Base-by-base conservation (phyloP, 805 yeast species). In the Yarrowia yakushimensis region DNA sequence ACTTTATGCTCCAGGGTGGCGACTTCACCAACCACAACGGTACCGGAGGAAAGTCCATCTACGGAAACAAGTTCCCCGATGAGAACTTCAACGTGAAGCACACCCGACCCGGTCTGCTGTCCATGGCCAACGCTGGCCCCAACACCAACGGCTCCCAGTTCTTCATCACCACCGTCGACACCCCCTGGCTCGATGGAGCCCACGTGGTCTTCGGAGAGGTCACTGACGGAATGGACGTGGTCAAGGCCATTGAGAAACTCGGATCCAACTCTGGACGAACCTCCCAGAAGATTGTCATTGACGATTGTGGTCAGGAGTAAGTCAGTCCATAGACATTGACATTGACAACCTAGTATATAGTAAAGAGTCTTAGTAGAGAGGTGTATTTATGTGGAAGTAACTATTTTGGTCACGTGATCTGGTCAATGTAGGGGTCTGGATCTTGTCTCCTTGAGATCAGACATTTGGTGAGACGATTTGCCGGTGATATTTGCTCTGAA, bases 91-190 rank as follows among this genome's bases (percentile, higher is more conserved):
- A 71, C 73, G 79, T 80, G 79, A 85, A 77, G 73, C 97, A 93
- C 82, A 79, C 80, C 79, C 81, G 85, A 77, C 85, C 96, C 81
- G 82, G 91, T 83, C 79, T 87, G 78, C 77, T 90, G 72, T 89
- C 97, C 66, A 93, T 93, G 97, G 97, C 97, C 76, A 93, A 93
- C 76, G 96, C 97, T 67, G 97, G 97, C 70, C 96, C 96, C 77
- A 89, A 90, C 86, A 90, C 97, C 80, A 93, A 93, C 80, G 97
- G 97, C 64, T 91, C 97, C 63, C 98, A 92, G 80, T 92, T 92
- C 79, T 92, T 93, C 84, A 87, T 90, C 80, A 90, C 97, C 76
- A 90, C 97, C 64, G 92, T 88, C 62, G 81, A 86, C 68, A 81
- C 87, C 72, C 87, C 94, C 65, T 89, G 94, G 93, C 83, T 92